These are phyloP conservation scores for Abortiporus biennis DNA, from an alignment of 1,284 basidiomycete species.

Conservation along the genomic window DNA sequence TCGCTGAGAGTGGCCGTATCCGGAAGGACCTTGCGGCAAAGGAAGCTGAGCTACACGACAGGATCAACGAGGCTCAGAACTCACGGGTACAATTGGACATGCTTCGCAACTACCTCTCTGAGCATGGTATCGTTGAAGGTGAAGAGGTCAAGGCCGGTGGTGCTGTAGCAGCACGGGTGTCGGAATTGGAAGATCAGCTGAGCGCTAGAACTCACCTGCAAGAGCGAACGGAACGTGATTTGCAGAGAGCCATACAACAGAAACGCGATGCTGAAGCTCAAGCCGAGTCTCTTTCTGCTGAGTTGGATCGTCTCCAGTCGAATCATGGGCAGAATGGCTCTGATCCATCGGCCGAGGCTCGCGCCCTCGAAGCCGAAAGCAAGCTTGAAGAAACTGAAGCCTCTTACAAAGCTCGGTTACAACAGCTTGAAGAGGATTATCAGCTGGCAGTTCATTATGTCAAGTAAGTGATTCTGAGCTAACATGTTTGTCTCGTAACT, in stretches of 20 bases:
- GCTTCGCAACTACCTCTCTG: conserved; percentile 83
- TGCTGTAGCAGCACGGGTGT: conserved; percentile 44
- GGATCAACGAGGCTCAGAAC: conserved; percentile 65
- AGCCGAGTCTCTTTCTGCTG: conserved; percentile 52
- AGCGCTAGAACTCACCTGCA: conserved; percentile 68
- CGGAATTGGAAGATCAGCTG: conserved; percentile 72
- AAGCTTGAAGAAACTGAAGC: conserved; percentile 78
- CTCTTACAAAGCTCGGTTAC: conserved; percentile 67
- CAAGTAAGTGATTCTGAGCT: conserved; percentile 50
- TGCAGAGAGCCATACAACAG: conserved; percentile 55
- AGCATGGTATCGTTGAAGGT: conserved; percentile 81
- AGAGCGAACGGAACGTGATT: conserved; percentile 68
- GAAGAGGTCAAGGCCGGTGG: conserved; percentile 49
- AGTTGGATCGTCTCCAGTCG: conserved; percentile 60
- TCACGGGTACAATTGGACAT: conserved; percentile 73
- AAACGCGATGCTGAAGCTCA: conserved; percentile 73
- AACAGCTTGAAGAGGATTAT: conserved; percentile 93
- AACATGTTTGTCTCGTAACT: conserved; percentile 17
- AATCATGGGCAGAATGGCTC: conserved; percentile 31
- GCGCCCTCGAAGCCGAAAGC: conserved; percentile 62
- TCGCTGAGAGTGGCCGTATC: conserved; percentile 69
- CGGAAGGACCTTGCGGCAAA: conserved; percentile 65
- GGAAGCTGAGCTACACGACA: conserved; percentile 67
- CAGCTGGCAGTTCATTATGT: conserved; percentile 89
- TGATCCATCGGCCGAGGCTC: conserved; percentile 38